phyloP scores from a whole-genome alignment of 441 rosid species.

The Populus hybrid region DNA sequence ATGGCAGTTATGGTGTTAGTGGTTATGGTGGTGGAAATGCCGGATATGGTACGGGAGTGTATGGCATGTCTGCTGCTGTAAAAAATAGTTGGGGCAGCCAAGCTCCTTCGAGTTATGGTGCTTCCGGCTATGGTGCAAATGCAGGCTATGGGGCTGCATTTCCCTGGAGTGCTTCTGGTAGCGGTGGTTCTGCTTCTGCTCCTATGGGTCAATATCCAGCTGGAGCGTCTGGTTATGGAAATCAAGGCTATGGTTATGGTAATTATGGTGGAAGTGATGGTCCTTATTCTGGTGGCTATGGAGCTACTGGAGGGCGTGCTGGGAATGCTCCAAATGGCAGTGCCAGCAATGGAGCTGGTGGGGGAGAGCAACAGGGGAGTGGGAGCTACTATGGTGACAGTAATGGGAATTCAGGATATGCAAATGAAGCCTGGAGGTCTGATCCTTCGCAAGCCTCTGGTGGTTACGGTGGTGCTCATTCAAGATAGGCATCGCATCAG shows the following conservation, averaged over 20 bases:
- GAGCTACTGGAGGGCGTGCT: constrained; percentile 59
- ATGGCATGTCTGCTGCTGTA: constrained; percentile 58
- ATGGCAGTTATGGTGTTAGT: constrained; percentile 56
- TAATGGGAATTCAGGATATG: constrained; percentile 48
- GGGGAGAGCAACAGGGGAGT: constrained; percentile 42
- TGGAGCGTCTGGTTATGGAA: constrained; percentile 60
- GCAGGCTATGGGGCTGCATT: constrained; percentile 34
- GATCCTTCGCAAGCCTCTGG: constrained; percentile 50
- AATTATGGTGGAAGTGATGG: constrained; percentile 67
- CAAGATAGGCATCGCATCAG: constrained; percentile 61
- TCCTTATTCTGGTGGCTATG: constrained; percentile 57
- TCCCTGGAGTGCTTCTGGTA: constrained; percentile 17
- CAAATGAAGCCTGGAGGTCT: constrained; percentile 49
- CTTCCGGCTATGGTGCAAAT: constrained; percentile 30
- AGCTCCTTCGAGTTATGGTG: constrained; percentile 40
- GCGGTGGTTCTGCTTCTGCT: constrained; percentile 34
- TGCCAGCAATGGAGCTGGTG: constrained; percentile 20
- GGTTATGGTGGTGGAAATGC: constrained; percentile 61
- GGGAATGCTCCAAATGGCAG: constrained; percentile 42
- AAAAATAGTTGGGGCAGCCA: constrained; percentile 75
- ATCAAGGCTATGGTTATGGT: constrained; percentile 75
- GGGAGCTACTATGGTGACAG: constrained; percentile 48
- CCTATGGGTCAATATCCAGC: constrained; percentile 47
- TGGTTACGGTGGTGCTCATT: constrained; percentile 55
- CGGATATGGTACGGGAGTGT: constrained; percentile 49